Evolutionary conservation across 495 filamentous ascomycete species (phyloP).

Genomic region (Sabuloglossum arenarium): DNA sequence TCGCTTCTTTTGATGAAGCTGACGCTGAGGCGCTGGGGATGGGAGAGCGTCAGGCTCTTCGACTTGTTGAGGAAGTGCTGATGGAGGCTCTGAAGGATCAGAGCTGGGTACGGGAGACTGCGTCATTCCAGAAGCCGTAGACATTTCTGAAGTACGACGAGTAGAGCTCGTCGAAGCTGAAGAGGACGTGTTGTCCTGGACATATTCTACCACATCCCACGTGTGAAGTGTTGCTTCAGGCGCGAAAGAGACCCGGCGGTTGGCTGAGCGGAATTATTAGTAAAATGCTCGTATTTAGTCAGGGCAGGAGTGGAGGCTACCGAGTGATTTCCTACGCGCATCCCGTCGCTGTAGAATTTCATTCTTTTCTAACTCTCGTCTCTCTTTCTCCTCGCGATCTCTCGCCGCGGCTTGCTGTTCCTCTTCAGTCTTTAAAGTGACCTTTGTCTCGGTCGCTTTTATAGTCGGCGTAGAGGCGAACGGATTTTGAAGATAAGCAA

Average conservation of each 20-base stretch:
- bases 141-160: conserved; percentile 42
- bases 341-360: conserved; percentile 56
- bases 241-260: conserved; percentile 89
- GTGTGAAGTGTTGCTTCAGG: conserved; percentile 95
- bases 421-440: conserved; percentile 46
- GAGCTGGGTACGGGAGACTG: conserved; percentile 27
- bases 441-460: conserved; percentile 21
- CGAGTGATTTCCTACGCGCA: conserved; percentile 73
- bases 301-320: conserved; percentile 14
- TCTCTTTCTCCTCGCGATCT: conserved; percentile 53
- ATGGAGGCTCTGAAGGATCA: conserved; percentile 39
- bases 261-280: conserved; percentile 27
- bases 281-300: not conserved
- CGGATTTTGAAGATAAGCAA: conserved; percentile 16
- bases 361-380: conserved; percentile 38
- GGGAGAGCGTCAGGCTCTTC: conserved; percentile 36
- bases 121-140: conserved; percentile 14
- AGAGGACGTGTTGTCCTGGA: conserved; percentile 70
- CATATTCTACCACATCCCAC: conserved; percentile 85
- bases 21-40: conserved; percentile 49
- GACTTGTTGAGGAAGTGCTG: conserved; percentile 37
- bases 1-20: conserved; percentile 43
- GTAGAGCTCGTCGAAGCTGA: conserved; percentile 52
- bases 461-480: conserved; percentile 23
- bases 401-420: conserved; percentile 57